Evolutionary conservation across 2,329 filamentous ascomycete species (phyloP).

Genomic region (Aspergillus uvarum): DNA sequence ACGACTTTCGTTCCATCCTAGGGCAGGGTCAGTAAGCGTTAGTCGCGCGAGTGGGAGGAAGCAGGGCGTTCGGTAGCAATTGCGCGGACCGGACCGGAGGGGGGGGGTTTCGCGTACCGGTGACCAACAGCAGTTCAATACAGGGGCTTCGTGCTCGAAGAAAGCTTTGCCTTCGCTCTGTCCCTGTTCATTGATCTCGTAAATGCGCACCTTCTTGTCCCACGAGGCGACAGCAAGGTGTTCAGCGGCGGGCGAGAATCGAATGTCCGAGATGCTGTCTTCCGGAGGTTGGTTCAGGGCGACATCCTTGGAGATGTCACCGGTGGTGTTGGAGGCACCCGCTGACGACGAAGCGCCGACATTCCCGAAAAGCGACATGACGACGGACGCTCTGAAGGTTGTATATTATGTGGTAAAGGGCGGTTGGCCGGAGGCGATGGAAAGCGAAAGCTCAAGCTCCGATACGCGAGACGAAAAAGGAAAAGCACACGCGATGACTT

Average conservation of each 20-base stretch:
- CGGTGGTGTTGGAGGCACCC: conserved; percentile 67
- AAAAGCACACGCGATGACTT: conserved; percentile 4
- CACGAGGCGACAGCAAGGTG: conserved; percentile 89
- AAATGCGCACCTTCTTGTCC: conserved; percentile 98
- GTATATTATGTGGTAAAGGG: conserved; percentile 14
- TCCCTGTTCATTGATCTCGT: conserved; percentile 78
- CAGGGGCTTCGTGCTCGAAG: conserved; percentile 82
- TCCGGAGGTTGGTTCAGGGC: conserved; percentile 74
- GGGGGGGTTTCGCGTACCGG: conserved; percentile 59
- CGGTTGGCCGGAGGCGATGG: background rate
- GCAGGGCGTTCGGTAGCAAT: background rate
- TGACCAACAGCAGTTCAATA: conserved; percentile 82
- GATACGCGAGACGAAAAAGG: conserved; percentile 6
- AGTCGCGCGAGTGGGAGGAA: background rate
- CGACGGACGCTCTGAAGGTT: conserved; percentile 29
- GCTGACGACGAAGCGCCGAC: conserved; percentile 52
- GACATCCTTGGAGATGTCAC: conserved; percentile 88
- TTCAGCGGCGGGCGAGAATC: conserved; percentile 75
- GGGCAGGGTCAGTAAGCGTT: conserved; percentile 6
- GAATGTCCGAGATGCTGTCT: conserved; percentile 84
- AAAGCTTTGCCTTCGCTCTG: conserved; percentile 80
- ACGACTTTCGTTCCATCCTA: conserved; percentile 89
- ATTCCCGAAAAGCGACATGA: conserved; percentile 52
- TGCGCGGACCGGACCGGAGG: background rate
- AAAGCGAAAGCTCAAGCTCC: background rate